Evolutionary conservation across 345 rosid species (phyloP).

Genomic region (Eutrema yunnanense): DNA sequence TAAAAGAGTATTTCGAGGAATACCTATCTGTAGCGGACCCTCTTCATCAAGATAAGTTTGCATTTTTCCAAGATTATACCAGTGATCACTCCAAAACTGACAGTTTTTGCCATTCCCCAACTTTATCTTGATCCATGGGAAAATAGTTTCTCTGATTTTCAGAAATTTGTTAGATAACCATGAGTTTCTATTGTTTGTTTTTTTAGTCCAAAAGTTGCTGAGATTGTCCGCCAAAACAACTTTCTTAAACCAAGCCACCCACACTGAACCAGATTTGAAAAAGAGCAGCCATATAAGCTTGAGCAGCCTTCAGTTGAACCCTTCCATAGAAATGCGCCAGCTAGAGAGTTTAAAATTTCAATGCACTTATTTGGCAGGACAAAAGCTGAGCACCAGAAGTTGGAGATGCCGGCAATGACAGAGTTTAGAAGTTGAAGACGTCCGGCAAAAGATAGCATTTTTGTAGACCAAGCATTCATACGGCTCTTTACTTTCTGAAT

Average conservation of each 20-base stretch:
- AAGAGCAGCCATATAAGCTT: neutral
- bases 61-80: no score
- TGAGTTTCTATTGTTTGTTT: neutral
- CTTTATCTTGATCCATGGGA: neutral
- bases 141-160: neutral
- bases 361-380: neutral
- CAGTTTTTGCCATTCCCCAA: neutral
- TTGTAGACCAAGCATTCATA: no score
- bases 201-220: neutral
- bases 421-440: neutral
- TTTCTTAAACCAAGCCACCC: neutral
- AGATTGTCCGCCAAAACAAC: rapidly evolving
- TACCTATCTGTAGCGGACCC: no score
- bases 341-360: no score
- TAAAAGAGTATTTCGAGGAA: no score
- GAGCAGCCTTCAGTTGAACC: neutral
- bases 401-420: neutral
- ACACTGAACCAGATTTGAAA: neutral
- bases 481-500: no score
- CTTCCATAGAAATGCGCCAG: neutral
- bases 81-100: no score
- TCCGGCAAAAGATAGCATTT: neutral
- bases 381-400: neutral
- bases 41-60: no score
- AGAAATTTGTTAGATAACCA: neutral